A percentile compares a stretch with the other conserved stretches of the same genome.
Conservation (phyloP, 225 moss, liverwort and hornwort genomes). For the Physcomitrium patens region DNA sequence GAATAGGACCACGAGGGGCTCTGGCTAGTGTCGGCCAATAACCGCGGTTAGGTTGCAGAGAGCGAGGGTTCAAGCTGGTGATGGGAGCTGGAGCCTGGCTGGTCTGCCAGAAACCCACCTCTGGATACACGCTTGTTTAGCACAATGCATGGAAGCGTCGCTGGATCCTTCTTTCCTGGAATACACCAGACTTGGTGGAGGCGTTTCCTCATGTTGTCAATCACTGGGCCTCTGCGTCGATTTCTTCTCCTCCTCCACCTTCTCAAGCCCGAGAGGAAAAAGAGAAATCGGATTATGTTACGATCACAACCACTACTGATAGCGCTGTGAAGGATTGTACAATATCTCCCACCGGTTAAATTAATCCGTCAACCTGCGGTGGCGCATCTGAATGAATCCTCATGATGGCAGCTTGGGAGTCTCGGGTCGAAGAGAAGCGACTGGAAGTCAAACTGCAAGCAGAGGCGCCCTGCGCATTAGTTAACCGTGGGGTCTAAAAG, state of each 20-base stretch:
- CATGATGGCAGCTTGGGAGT: no score
- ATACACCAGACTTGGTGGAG: conserved; percentile 25
- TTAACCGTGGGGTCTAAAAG: neutral
- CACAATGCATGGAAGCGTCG: no score
- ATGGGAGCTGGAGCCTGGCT: no score
- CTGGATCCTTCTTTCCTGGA: neutral
- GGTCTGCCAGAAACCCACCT: neutral
- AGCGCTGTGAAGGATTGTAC: no score
- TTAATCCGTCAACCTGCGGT: neutral
- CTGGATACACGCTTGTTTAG: no score
- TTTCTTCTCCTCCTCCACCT: neutral
- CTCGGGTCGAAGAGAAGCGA: neutral
- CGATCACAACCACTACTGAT: no score
- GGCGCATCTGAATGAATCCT: no score
- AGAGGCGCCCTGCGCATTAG: neutral
- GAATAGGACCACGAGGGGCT: neutral
- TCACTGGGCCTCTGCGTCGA: neutral
- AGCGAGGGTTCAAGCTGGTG: no score
- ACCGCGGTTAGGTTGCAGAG: neutral
- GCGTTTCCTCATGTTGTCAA: conserved; percentile 23
- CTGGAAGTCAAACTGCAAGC: conserved; percentile 7
- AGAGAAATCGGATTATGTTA: no score
- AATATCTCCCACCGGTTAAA: neutral
- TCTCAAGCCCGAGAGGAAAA: neutral
- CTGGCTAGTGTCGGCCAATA: neutral